Conservation (phyloP, 2,329 filamentous ascomycete genomes). For the Calonectria leucothoes region DNA sequence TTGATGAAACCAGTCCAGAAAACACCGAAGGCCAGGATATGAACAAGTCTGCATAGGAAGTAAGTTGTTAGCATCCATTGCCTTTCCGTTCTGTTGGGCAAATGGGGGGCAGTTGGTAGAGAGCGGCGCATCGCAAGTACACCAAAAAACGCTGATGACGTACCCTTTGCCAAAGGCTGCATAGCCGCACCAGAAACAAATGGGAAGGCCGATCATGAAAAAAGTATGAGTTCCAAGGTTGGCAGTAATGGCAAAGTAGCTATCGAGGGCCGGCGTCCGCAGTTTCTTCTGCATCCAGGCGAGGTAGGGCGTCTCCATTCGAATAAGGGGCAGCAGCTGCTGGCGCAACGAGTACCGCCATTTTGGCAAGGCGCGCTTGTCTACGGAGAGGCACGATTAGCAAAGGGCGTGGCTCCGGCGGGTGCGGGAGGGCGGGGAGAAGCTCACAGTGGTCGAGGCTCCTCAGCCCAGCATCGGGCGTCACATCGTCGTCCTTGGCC, state of each 20-base stretch:
- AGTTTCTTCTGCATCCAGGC: constrained; percentile 85
- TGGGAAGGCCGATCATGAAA: constrained; percentile 95
- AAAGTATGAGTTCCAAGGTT: constrained; percentile 98
- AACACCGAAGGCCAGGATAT: constrained; percentile 82
- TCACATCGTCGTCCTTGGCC: constrained; percentile 39
- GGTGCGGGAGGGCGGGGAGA: not conserved
- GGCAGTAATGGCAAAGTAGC: constrained; percentile 96
- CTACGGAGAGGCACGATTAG: constrained; percentile 56
- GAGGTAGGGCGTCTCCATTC: constrained; percentile 95
- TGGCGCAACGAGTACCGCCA: constrained; percentile 93
- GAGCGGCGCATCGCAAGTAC: constrained; percentile 15
- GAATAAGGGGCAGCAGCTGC: constrained; percentile 83
- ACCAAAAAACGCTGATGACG: constrained; percentile 46
- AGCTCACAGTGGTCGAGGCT: constrained; percentile 81
- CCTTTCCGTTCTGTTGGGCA: not conserved
- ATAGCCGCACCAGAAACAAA: constrained; percentile 97
- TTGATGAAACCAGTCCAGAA: constrained; percentile 95
- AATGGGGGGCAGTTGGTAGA: not conserved
- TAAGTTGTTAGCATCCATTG: constrained; percentile 32
- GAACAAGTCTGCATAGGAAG: constrained; percentile 66
- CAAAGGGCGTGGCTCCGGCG: constrained; percentile 6
- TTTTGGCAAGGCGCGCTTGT: constrained; percentile 82
- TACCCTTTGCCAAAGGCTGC: constrained; percentile 88
- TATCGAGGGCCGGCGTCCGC: constrained; percentile 87
- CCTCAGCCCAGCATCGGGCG: constrained; percentile 78